A percentile compares a stretch with the other conserved stretches of the same genome.
Evolutionary conservation across 352 stramenopile genomes (phyloP).

Genomic region (Hyaloperonospora brassicae): DNA sequence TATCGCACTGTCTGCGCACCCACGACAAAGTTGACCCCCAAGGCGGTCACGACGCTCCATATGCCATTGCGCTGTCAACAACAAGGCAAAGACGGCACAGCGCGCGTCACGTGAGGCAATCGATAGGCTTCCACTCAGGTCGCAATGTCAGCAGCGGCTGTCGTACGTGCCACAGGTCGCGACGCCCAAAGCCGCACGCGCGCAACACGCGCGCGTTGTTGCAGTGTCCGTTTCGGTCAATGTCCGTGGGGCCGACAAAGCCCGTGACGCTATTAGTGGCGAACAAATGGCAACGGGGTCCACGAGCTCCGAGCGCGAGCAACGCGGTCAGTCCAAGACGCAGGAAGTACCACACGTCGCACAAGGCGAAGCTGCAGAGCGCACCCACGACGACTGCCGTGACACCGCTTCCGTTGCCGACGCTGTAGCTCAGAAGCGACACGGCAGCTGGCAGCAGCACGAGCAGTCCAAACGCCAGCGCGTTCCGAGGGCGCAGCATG

Average conservation of each 20-base stretch:
- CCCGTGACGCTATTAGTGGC: conserved; percentile 38
- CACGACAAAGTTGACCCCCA: conserved; percentile 70
- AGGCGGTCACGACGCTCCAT: conserved; percentile 48
- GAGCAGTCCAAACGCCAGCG: conserved; percentile 45
- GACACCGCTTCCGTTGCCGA: conserved; percentile 13
- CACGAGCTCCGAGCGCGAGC: conserved; percentile 11
- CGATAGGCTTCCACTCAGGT: no score
- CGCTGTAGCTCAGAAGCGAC: conserved; percentile 24
- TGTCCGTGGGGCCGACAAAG: conserved; percentile 48
- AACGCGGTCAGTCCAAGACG: conserved; percentile 37
- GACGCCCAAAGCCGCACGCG: conserved; percentile 75
- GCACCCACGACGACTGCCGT: conserved; percentile 28
- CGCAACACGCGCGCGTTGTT: conserved; percentile 81
- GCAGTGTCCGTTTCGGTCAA: conserved; percentile 82
- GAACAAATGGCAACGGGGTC: conserved; percentile 41
- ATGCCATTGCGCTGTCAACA: conserved; percentile 55
- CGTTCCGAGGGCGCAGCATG: conserved; percentile 33
- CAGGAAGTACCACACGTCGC: conserved; percentile 79
- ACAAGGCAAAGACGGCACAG: conserved; percentile 6
- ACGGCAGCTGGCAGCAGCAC: conserved; percentile 32
- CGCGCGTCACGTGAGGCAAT: not conserved
- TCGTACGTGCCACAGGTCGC: conserved; percentile 75
- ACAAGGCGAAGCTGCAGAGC: conserved; percentile 55
- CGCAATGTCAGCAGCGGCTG: not conserved
- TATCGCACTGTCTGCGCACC: conserved; percentile 76